Evolutionary conservation across 768 basidiomycete species (phyloP).

Genomic region (Mycena floridula): DNA sequence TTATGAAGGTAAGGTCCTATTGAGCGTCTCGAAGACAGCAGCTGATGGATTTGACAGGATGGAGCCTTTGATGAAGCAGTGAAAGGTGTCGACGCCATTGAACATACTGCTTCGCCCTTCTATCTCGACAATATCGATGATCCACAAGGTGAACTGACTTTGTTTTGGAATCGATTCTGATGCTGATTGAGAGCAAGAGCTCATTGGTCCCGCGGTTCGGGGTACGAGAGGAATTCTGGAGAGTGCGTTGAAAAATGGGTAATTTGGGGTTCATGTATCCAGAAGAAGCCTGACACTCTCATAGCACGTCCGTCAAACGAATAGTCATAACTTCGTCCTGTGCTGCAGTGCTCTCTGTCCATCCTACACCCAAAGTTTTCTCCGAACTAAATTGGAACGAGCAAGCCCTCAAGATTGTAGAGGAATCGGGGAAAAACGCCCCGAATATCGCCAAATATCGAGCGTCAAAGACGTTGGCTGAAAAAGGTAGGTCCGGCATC

Average conservation of each 20-base stretch:
- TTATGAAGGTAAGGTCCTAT: conserved; percentile 35
- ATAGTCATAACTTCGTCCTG: conserved; percentile 64
- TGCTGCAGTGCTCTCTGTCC: conserved; percentile 35
- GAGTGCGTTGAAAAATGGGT: conserved; percentile 30
- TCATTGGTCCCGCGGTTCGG: conserved; percentile 20
- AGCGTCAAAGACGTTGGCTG: conserved; percentile 61
- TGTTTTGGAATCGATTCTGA: no score
- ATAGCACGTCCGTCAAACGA: conserved; percentile 47
- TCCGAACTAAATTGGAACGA: conserved; percentile 60
- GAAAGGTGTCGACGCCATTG: no score
- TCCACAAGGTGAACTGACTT: background rate
- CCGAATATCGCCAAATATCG: conserved; percentile 37
- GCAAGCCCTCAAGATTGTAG: conserved; percentile 33
- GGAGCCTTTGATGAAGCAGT: conserved; percentile 60
- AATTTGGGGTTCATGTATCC: background rate
- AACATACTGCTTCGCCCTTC: conserved; percentile 50
- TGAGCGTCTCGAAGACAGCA: background rate
- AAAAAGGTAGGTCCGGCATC: conserved; percentile 33
- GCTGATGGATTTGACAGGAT: conserved; percentile 17
- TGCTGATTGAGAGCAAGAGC: background rate
- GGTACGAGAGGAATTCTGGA: conserved; percentile 30
- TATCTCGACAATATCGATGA: conserved; percentile 22
- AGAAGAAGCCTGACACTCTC: background rate
- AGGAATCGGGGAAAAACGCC: conserved; percentile 43
- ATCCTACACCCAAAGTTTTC: conserved; percentile 23